These are phyloP conservation scores for Cytospora chrysosperma DNA, from an alignment of 2,329 filamentous ascomycete genomes.

Conservation along the genomic window DNA sequence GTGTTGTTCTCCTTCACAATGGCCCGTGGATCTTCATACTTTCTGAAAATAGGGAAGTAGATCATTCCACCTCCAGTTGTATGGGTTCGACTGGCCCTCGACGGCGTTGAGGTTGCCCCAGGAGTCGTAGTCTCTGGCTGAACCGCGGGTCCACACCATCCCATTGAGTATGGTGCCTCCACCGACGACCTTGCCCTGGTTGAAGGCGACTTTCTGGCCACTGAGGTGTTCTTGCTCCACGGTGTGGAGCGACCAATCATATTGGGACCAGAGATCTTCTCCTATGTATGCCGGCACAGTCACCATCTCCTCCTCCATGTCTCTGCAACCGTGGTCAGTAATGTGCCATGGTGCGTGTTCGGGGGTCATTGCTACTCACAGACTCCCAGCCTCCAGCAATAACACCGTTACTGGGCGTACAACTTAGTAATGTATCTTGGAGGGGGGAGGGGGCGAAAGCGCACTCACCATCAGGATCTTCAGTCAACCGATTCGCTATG, in stretches of 20 bases:
- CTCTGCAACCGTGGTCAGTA: not conserved
- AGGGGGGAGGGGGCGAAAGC: not conserved
- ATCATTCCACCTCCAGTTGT: slow-evolving; percentile 41
- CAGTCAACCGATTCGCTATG: slow-evolving; percentile 43
- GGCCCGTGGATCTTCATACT: slow-evolving; percentile 29
- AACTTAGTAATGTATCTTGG: not conserved
- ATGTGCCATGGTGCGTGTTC: not conserved
- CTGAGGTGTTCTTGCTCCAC: slow-evolving; percentile 35
- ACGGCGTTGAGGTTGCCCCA: slow-evolving; percentile 43
- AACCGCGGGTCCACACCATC: slow-evolving; percentile 42
- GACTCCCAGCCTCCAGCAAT: slow-evolving; percentile 25
- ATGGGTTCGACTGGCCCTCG: slow-evolving; percentile 22
- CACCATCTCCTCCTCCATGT: slow-evolving; percentile 23
- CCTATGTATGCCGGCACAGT: slow-evolving; percentile 27
- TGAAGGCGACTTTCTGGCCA: slow-evolving; percentile 35
- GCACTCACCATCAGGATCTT: slow-evolving; percentile 32
- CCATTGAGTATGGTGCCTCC: slow-evolving; percentile 43
- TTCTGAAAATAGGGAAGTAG: slow-evolving; percentile 51
- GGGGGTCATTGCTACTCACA: slow-evolving; percentile 18
- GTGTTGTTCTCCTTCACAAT: too few relatives aligned
- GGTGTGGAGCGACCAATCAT: slow-evolving; percentile 34
- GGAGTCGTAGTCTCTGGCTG: slow-evolving; percentile 41
- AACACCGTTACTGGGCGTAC: slow-evolving; percentile 22
- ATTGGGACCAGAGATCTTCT: slow-evolving; percentile 23
- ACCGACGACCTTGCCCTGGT: slow-evolving; percentile 40